Percentiles rank a stretch among this genome's conserved stretches.
These are phyloP conservation scores for Xylariaceae sp. DNA, from an alignment of 2,329 filamentous ascomycete genomes.

Conservation along the genomic window DNA sequence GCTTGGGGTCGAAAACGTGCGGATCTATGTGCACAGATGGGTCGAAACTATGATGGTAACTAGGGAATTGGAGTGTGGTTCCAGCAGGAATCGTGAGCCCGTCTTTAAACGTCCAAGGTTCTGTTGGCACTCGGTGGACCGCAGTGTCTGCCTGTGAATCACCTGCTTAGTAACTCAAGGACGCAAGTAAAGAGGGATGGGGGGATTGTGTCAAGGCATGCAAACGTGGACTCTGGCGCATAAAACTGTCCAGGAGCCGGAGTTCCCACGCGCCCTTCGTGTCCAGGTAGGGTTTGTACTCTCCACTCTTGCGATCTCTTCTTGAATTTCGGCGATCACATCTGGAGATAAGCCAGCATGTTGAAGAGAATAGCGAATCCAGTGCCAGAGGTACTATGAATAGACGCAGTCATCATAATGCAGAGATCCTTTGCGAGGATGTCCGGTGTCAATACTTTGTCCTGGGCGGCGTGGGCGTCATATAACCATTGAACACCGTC, in stretches of 20 bases:
- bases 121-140: conserved; percentile 3
- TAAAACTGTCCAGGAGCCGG: conserved; percentile 3
- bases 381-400: conserved; percentile 4
- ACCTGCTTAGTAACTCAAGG: neutral
- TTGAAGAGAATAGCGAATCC: conserved; percentile 13
- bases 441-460: no score
- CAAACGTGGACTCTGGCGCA: neutral
- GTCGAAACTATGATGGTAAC: conserved; percentile 7
- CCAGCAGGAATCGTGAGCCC: neutral
- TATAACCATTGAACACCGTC: conserved; percentile 11
- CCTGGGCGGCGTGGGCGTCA: conserved; percentile 6
- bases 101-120: conserved; percentile 1
- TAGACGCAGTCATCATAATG: conserved; percentile 7
- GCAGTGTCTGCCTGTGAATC: conserved; percentile 1
- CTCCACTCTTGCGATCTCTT: conserved; percentile 9
- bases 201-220: neutral
- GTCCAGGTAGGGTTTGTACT: conserved; percentile 5
- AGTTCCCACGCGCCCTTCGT: conserved; percentile 2
- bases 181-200: neutral
- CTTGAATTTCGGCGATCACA: conserved; percentile 7
- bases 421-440: conserved; percentile 10
- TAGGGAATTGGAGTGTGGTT: conserved; percentile 3
- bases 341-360: conserved; percentile 12
- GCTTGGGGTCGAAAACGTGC: conserved; percentile 9
- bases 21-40: conserved; percentile 5